Base-by-base conservation (phyloP, 352 stramenopile genomes). In the Hyaloperonospora brassicae region DNA sequence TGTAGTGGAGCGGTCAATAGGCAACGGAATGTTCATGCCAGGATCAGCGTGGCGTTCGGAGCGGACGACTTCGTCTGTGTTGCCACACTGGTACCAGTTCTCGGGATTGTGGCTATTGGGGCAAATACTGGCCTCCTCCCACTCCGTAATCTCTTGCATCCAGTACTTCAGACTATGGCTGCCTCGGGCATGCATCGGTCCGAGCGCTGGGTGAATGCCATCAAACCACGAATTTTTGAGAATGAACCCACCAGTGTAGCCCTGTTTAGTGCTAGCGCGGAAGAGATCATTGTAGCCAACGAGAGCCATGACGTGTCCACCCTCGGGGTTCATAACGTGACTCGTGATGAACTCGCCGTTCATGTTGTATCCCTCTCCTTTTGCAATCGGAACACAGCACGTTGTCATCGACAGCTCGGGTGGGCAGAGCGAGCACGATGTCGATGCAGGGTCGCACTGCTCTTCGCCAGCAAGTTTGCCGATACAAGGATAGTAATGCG, bases 311-410 rank as follows among this genome's bases (percentile, higher is more conserved):
- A 76, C 78, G 57, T 89, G 81, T 7, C 81, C 78, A 45, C 76
- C 78, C 62, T 89, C 81, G 50, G 89, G 87, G 14, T 76, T 87
- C 74, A 89, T 89, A 6, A 78, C 75, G 31, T 72, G 75, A 53
- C 89, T 78, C 46, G 73, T 86, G 62, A 88, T 88, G 62, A 87
- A 91, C 51, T 91, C 81, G 39, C 78, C 81, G 54, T 91, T 78
- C 78, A 91, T 89, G 64, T 91, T 91, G 50, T 73, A 75, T 47
- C 86, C 89, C 56, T 59, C 72, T 5, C 81, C 72, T 41, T 75
- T 76, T 42, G 79, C 84, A 14, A 87, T 59, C 9, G 80, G 78
- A 40, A 91, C 68, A 46, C 80, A 91, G 52, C 80, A 91, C n/a
- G 76, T 89, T 9, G 80, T 89, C 39, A 78, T 85, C 13, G 74